Evolutionary conservation across 192 early-diverging fungal genomes (phyloP).

Genomic region (Gaertneriomyces semiglobifer): DNA sequence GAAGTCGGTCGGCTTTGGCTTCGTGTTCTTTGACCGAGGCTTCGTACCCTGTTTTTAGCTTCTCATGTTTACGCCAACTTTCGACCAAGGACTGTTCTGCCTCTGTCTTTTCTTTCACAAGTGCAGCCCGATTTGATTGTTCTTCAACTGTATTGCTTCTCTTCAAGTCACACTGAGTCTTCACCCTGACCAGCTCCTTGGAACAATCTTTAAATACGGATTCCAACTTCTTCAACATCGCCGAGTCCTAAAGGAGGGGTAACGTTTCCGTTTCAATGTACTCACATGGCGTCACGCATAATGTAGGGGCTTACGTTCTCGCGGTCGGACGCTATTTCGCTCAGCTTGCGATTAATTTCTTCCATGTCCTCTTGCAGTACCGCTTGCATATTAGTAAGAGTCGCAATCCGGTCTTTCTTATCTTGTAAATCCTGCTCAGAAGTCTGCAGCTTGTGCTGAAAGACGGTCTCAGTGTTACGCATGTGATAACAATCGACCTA

Average conservation of each 20-base stretch:
- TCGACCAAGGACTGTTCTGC: constrained; percentile 30
- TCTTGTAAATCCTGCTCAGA: constrained; percentile 37
- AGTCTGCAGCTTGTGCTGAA: constrained; percentile 37
- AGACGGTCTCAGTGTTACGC: not conserved
- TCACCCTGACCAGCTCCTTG: constrained; percentile 76
- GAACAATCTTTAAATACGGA: constrained; percentile 66
- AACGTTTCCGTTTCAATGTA: not conserved
- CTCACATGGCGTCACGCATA: not conserved
- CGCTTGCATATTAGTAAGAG: constrained; percentile 48
- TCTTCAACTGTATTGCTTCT: constrained; percentile 76
- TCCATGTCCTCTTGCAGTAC: constrained; percentile 61
- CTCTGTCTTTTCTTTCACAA: constrained; percentile 34
- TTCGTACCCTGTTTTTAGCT: constrained; percentile 45
- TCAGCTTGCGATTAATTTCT: constrained; percentile 60
- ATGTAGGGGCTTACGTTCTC: constrained; percentile 21
- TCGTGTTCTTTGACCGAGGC: constrained; percentile 51
- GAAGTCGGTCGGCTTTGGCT: constrained; percentile 54
- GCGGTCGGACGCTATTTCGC: constrained; percentile 40
- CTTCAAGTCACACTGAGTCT: constrained; percentile 83
- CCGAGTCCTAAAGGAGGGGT: constrained; percentile 21
- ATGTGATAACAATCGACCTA: not conserved
- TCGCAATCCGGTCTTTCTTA: constrained; percentile 36
- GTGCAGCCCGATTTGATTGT: constrained; percentile 39
- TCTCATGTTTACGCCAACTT: constrained; percentile 20
- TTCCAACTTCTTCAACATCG: constrained; percentile 70